A percentile compares a stretch with the other conserved stretches of the same genome.
Evolutionary conservation across 169 alveolate species (phyloP).

Genomic region (Cystoisospora suis): DNA sequence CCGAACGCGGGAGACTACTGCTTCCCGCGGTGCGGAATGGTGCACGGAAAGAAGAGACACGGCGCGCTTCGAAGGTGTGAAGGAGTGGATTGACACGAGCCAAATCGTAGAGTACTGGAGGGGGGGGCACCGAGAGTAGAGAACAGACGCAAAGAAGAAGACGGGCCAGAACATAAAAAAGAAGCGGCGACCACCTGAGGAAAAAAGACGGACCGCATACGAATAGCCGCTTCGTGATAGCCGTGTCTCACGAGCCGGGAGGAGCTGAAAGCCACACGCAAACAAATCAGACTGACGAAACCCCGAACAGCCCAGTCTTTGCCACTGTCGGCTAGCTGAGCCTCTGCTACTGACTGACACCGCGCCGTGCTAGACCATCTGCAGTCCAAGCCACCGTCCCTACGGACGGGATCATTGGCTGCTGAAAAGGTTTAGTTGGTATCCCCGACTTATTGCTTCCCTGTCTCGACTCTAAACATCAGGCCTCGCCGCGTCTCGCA

Average conservation of each 20-base stretch:
- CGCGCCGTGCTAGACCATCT: no score
- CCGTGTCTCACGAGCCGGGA: background rate
- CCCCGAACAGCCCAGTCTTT: no score
- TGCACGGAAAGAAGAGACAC: background rate
- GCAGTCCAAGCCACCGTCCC: no score
- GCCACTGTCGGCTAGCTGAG: no score
- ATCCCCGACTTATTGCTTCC: no score
- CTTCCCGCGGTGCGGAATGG: no score
- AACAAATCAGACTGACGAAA: background rate
- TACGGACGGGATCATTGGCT: no score
- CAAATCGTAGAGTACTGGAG: constrained; percentile 34
- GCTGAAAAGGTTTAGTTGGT: no score
- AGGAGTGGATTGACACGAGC: constrained; percentile 53
- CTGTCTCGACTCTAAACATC: no score
- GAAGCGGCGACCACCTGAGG: constrained; percentile 66
- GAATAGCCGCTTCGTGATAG: background rate
- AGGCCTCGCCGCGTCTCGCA: no score
- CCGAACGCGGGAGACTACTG: no score
- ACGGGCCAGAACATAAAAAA: constrained; percentile 61
- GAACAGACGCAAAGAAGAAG: constrained; percentile 42
- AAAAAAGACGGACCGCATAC: background rate
- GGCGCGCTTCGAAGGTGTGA: constrained; percentile 28
- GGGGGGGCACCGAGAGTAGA: constrained; percentile 51
- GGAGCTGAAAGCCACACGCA: background rate
- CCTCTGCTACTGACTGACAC: no score